These are phyloP conservation scores for Rhizopus sp. DNA, from an alignment of 371 early-diverging fungal genomes.

Conservation along the genomic window DNA sequence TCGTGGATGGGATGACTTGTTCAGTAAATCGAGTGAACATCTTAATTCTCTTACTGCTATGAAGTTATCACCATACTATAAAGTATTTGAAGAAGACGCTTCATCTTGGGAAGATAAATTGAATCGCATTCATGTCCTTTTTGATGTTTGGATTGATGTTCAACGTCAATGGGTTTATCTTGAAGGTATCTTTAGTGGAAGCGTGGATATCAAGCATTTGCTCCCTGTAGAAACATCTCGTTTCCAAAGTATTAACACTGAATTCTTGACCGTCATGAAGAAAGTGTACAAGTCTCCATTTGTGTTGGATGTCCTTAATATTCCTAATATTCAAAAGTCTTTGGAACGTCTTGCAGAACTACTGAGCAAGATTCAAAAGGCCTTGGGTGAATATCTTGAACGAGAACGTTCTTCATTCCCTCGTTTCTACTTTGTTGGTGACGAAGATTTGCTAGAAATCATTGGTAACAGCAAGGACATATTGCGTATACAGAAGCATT, in stretches of 20 bases:
- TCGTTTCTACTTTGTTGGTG: conserved; percentile 99
- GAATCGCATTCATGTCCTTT: conserved; percentile 92
- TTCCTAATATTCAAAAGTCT: conserved; percentile 93
- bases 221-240: conserved; percentile 93
- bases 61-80: conserved; percentile 97
- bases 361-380: conserved; percentile 95
- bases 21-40: conserved; percentile 94
- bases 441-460: conserved; percentile 98
- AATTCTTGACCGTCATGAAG: conserved; percentile 97
- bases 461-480: conserved; percentile 98
- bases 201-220: conserved; percentile 95
- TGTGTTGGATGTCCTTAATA: conserved; percentile 91
- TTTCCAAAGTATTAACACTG: conserved; percentile 95
- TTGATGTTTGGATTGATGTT: conserved; percentile 99
- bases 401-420: conserved; percentile 96
- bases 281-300: conserved; percentile 97
- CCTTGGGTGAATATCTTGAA: conserved; percentile 97
- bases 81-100: conserved; percentile 98
- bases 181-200: conserved; percentile 96
- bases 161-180: conserved; percentile 99
- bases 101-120: conserved; percentile 94
- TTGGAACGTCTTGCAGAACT: conserved; percentile 93
- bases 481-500: conserved; percentile 93
- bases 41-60: conserved; percentile 94
- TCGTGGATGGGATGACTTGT: conserved; percentile 97